Conservation (phyloP, 225 moss, liverwort and hornwort species). For the Marchantia paleacea region DNA sequence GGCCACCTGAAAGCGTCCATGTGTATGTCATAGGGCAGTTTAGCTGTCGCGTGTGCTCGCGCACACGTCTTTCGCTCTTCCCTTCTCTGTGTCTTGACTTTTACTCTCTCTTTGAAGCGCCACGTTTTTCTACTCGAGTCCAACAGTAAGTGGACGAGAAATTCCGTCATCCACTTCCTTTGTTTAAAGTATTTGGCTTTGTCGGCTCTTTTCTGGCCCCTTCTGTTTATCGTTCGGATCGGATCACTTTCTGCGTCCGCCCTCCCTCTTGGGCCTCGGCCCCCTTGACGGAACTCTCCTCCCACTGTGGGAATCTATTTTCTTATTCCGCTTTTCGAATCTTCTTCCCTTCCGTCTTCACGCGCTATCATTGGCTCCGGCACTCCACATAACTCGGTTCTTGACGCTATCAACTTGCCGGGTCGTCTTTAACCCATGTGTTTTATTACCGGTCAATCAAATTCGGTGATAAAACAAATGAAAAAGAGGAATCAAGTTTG, state of each 20-base stretch:
- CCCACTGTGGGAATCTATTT: no score
- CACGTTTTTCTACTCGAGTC: background rate
- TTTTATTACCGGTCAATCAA: no score
- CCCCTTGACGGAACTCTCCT: no score
- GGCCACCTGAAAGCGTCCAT: constrained; percentile 4
- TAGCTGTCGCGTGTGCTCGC: background rate
- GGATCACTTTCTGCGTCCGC: background rate
- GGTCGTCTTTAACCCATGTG: no score
- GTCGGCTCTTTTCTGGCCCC: background rate
- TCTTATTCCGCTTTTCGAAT: no score
- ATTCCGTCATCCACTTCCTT: background rate
- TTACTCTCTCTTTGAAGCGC: background rate
- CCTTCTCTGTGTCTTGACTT: background rate
- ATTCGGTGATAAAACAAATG: no score
- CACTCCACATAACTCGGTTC: no score
- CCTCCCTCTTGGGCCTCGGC: background rate
- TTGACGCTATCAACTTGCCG: no score
- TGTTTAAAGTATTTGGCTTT: background rate
- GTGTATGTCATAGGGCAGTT: background rate
- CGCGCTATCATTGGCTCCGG: no score
- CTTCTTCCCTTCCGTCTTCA: no score
- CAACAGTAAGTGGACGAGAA: background rate
- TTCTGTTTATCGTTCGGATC: background rate
- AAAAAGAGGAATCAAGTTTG: no score
- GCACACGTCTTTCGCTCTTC: background rate